Conservation (phyloP, 2,329 filamentous ascomycete genomes). For the Alternaria arborescens region DNA sequence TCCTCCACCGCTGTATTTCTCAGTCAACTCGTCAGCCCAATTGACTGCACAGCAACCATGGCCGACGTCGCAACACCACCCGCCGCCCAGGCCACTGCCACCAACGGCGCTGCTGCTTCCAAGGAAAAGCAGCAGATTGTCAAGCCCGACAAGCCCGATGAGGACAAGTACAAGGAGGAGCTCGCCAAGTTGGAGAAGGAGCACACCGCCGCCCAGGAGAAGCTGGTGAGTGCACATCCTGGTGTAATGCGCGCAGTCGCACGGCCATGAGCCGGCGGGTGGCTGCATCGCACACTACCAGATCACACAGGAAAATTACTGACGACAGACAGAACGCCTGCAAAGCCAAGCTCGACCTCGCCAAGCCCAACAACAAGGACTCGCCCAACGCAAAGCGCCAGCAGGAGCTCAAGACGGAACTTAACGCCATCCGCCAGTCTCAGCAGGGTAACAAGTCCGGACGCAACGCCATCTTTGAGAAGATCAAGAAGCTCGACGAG, state of each 20-base stretch:
- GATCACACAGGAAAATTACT: constrained; percentile 11
- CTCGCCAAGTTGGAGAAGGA: constrained; percentile 87
- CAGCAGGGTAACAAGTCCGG: constrained; percentile 88
- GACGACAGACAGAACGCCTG: constrained; percentile 72
- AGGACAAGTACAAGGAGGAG: constrained; percentile 80
- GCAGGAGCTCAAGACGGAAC: constrained; percentile 82
- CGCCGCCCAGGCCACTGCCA: constrained; percentile 45
- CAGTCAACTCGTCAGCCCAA: constrained; percentile 28
- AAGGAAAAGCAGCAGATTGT: constrained; percentile 51
- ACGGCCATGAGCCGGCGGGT: constrained; percentile 18
- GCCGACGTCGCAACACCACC: constrained; percentile 51
- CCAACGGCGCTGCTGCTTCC: constrained; percentile 39
- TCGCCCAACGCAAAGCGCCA: constrained; percentile 83
- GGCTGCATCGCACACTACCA: constrained; percentile 20
- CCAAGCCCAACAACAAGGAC: constrained; percentile 82
- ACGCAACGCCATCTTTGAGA: constrained; percentile 79
- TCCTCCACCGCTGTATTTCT: constrained; percentile 19
- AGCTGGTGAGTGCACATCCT: constrained; percentile 61
- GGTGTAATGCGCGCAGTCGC: constrained; percentile 3
- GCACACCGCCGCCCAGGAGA: constrained; percentile 78
- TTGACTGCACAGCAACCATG: constrained; percentile 38
- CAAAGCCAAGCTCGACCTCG: constrained; percentile 87
- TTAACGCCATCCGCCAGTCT: constrained; percentile 84
- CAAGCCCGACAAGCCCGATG: constrained; percentile 87
- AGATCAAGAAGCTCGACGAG: constrained; percentile 91